Evolutionary conservation across 2,329 filamentous ascomycete species (phyloP), one percentile per base, ranked within the genome.

Genomic region (Aspergillus udagawae): DNA sequence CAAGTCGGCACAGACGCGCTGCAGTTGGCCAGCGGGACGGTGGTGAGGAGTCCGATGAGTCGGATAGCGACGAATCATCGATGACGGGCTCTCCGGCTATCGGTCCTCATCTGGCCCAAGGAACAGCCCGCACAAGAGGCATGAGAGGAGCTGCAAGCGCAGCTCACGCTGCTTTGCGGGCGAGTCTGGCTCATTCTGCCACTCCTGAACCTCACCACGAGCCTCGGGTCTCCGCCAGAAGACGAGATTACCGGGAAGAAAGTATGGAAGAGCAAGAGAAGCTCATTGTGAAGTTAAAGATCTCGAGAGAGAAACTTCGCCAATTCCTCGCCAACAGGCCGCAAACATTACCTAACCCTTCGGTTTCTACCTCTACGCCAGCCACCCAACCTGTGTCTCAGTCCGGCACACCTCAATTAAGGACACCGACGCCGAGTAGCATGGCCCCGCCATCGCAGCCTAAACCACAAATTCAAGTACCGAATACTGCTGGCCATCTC

Each of bases 101-200:
- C 42, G 86, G 88, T 6, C 85, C 89, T 61, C 77, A 92, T 49
- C 80, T 85, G 38, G 68, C 75, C 51, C 80, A 80, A 63, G 91
- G 91, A 49, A 96, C 92, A 1, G 88, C 92, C 41, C 85, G 93
- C 61, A 96, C 92, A 8, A 85, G 93, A 71, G 89, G 89, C 51
- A 92, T 97, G 84, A 87, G 93, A 56, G 92, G 91, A 53, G 93
- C 93, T 17, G 93, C 93, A 17, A 88, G 87, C 27, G 89, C 88
- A 47, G 93, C 93, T 4, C 90, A 93, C 70, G 90, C 91, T 62
- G 89, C 92, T 55, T 93, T 97, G 85, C 79, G 84, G 61, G 88
- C 90, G 62, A 77, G 82, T 55, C 71, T 91, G 51, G 86, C 87
- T 51, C 87, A 94, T 59, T 97, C 93, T 32, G 90, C 92, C 71